Percentiles rank a stretch among this genome's conserved stretches.
These are phyloP conservation scores for Wickerhamomyces bovis DNA, from an alignment of 805 yeast species.

Conservation along the genomic window DNA sequence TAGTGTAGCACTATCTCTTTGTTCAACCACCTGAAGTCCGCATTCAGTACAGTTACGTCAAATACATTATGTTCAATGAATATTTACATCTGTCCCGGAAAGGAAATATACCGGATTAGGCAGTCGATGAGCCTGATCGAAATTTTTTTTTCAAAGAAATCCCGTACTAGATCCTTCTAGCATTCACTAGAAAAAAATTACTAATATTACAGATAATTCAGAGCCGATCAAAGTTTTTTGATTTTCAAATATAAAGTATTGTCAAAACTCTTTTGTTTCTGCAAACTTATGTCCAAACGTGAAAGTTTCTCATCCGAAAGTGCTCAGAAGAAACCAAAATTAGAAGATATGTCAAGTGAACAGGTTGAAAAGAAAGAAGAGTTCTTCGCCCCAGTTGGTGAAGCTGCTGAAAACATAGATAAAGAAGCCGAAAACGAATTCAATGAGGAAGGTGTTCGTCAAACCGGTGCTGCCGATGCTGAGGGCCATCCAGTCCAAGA, in stretches of 20 bases:
- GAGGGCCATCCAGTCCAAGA: constrained; percentile 95
- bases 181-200: not conserved
- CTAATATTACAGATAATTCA: not conserved
- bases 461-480: constrained; percentile 76
- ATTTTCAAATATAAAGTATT: not conserved
- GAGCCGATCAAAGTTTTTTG: not conserved
- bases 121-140: not conserved
- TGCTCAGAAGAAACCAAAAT: constrained; percentile 10
- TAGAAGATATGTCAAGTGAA: constrained; percentile 7
- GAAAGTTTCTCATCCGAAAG: not conserved
- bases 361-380: constrained; percentile 28
- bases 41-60: not conserved
- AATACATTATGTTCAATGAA: too few relatives aligned
- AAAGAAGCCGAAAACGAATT: constrained; percentile 18
- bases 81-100: not conserved
- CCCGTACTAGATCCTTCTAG: not conserved
- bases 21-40: not conserved
- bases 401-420: constrained; percentile 45
- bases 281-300: not conserved
- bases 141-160: not conserved
- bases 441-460: constrained; percentile 39
- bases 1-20: not conserved
- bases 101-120: not conserved
- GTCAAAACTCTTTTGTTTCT: not conserved
- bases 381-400: constrained; percentile 55